Conservation (phyloP, 192 early-diverging fungal genomes). For the Coemansia sp. region DNA sequence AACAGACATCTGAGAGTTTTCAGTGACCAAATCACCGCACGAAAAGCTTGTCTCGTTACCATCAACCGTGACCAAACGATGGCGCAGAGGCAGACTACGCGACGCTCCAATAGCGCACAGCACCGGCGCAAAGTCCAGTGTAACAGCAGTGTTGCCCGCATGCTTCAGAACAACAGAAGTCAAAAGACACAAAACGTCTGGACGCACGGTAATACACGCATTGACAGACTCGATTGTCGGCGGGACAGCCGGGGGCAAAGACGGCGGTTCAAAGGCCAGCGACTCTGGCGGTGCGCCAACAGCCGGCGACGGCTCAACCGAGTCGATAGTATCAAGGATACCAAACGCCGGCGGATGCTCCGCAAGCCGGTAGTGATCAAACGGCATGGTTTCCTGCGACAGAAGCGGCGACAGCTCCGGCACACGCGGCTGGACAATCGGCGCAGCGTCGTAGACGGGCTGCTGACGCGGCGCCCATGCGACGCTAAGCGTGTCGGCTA, state of each 20-base stretch:
- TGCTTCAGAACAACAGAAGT: background rate
- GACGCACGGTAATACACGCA: background rate
- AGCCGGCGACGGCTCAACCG: slow-evolving; percentile 11
- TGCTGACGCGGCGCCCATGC: slow-evolving; percentile 10
- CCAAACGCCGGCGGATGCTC: background rate
- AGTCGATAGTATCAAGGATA: slow-evolving; percentile 12
- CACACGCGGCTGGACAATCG: background rate
- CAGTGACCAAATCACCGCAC: background rate
- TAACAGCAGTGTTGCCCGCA: background rate
- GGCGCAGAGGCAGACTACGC: background rate
- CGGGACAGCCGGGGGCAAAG: background rate
- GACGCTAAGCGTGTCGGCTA: slow-evolving; percentile 7
- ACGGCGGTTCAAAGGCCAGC: background rate
- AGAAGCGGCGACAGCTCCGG: background rate
- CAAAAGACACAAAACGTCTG: background rate
- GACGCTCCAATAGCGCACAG: slow-evolving; percentile 1
- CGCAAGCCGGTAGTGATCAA: background rate
- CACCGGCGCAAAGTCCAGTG: slow-evolving; percentile 12
- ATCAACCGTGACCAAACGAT: slow-evolving; percentile 1
- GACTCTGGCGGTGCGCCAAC: slow-evolving; percentile 1
- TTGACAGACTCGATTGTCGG: background rate
- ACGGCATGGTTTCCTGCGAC: slow-evolving; percentile 3
- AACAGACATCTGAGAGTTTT: background rate
- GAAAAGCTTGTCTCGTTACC: background rate
- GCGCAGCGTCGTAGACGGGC: background rate